Evolutionary conservation across 805 yeast genomes (phyloP).

Genomic region (Yarrowia sp.): DNA sequence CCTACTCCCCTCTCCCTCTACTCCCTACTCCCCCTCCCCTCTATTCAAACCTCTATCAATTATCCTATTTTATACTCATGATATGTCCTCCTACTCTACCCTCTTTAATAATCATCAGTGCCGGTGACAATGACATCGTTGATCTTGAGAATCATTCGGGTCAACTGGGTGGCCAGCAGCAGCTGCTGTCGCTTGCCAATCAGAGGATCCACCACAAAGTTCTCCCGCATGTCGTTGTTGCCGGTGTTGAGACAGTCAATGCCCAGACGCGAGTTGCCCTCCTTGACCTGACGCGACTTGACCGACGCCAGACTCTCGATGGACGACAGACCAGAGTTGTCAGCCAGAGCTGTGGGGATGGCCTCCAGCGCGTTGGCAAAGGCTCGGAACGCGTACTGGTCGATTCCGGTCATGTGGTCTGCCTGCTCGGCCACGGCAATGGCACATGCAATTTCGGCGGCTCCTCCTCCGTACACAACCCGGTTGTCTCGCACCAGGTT

Average conservation of each 20-base stretch:
- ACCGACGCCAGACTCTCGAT: slow-evolving; percentile 82
- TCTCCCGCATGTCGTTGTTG: slow-evolving; percentile 86
- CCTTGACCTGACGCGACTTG: slow-evolving; percentile 80
- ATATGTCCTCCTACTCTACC: not conserved
- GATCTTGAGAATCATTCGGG: slow-evolving; percentile 95
- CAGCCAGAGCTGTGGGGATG: slow-evolving; percentile 93
- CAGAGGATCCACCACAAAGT: slow-evolving; percentile 93
- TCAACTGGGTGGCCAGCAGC: slow-evolving; percentile 90
- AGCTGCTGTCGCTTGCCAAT: slow-evolving; percentile 97
- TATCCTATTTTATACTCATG: slow-evolving; percentile 18
- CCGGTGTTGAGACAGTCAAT: slow-evolving; percentile 92
- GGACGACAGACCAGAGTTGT: slow-evolving; percentile 93
- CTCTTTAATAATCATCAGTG: slow-evolving; percentile 52
- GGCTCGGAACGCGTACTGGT: slow-evolving; percentile 96
- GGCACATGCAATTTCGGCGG: slow-evolving; percentile 93
- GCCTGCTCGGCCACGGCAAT: slow-evolving; percentile 88
- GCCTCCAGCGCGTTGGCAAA: slow-evolving; percentile 87
- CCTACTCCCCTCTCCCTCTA: too few species aligned
- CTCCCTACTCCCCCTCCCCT: too few species aligned
- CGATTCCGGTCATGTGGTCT: slow-evolving; percentile 89
- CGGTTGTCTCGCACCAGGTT: slow-evolving; percentile 87
- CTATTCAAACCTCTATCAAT: slow-evolving; percentile 19
- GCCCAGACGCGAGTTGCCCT: slow-evolving; percentile 68
- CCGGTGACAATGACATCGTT: slow-evolving; percentile 94
- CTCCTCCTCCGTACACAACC: slow-evolving; percentile 99